Evolutionary conservation across 306 rosid genomes (phyloP).

Genomic region (Fragaria vesca): DNA sequence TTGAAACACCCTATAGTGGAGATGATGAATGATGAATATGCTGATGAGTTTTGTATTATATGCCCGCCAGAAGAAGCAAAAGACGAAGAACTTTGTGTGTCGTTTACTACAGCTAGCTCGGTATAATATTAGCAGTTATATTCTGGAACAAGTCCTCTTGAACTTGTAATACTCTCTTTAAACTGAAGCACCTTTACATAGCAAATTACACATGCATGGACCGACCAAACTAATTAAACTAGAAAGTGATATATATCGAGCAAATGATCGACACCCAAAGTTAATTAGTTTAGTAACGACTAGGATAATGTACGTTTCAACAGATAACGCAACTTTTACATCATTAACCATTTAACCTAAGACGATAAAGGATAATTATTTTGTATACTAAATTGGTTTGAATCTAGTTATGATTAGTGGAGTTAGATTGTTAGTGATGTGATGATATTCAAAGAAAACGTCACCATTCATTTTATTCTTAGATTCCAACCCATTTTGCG

Average conservation of each 20-base stretch:
- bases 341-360: background rate
- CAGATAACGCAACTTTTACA: background rate
- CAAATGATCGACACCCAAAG: background rate
- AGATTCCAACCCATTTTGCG: background rate
- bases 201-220: background rate
- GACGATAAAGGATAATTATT: background rate
- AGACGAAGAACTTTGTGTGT: background rate
- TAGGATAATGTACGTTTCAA: background rate
- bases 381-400: background rate
- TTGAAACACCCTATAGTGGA: constrained; percentile 21
- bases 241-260: background rate
- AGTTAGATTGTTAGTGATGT: background rate
- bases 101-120: constrained; percentile 23
- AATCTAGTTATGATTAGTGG: background rate
- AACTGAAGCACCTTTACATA: background rate
- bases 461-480: constrained; percentile 12
- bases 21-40: background rate
- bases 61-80: background rate
- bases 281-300: background rate
- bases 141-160: constrained; percentile 7
- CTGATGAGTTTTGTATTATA: background rate
- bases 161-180: background rate
- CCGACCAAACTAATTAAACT: background rate
- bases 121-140: background rate
- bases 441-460: background rate